A percentile compares a stretch with the other conserved stretches of the same genome.
Conservation (phyloP, 2,329 filamentous ascomycete genomes). For the Phaeophleospora eucalypticola region DNA sequence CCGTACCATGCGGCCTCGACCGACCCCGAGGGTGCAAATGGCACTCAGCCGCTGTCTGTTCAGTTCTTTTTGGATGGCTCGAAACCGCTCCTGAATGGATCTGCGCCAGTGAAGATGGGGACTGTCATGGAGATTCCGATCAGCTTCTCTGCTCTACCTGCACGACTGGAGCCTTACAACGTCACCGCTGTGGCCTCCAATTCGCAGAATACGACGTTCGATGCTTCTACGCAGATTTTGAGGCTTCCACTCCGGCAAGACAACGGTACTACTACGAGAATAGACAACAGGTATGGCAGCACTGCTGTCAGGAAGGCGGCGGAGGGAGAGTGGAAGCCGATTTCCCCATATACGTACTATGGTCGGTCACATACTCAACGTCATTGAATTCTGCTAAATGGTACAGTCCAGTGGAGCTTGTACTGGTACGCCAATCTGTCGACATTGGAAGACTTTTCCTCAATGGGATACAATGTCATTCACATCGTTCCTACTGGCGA, state of each 20-base stretch:
- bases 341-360: conserved; percentile 47
- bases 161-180: conserved; percentile 28
- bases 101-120: conserved; percentile 26
- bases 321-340: conserved; percentile 29
- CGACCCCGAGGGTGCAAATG: too few relatives aligned
- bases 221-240: conserved; percentile 34
- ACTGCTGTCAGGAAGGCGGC: conserved; percentile 38
- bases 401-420: conserved; percentile 34
- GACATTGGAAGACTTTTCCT: conserved; percentile 36
- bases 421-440: conserved; percentile 29
- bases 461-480: conserved; percentile 45
- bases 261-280: conserved; percentile 40
- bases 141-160: neutral
- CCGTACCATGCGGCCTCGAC: too few relatives aligned
- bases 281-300: conserved; percentile 45
- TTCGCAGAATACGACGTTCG: conserved; percentile 33
- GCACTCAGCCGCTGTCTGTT: conserved; percentile 35
- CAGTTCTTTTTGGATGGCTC: conserved; percentile 19
- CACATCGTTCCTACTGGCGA: conserved; percentile 33
- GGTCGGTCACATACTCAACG: conserved; percentile 11
- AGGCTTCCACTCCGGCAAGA: conserved; percentile 39
- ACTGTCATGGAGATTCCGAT: neutral
- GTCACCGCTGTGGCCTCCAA: conserved; percentile 34
- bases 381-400: neutral
- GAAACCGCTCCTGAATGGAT: neutral